A percentile compares a stretch with the other conserved stretches of the same genome.
phyloP scores from a whole-genome alignment of 129 eudicot genomes.

The Flaveria linearis region DNA sequence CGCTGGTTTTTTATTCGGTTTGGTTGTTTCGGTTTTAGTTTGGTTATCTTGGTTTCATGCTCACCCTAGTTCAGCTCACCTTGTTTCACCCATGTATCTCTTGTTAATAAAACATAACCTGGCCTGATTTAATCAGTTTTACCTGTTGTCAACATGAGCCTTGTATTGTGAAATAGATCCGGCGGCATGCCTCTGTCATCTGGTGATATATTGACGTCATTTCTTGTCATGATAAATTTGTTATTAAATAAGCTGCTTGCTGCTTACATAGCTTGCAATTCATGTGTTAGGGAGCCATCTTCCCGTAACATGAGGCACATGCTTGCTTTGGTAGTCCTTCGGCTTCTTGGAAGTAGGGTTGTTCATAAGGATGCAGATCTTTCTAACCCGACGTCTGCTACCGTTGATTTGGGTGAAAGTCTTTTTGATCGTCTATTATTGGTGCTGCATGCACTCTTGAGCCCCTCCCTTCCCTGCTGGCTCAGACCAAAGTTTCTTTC shows the following conservation, averaged over 20 bases:
- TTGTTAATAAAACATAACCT: neutral
- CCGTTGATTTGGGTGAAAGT: conserved; percentile 62
- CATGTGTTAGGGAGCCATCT: conserved; percentile 67
- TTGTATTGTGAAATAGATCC: neutral
- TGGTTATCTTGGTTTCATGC: no score
- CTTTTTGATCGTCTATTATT: conserved; percentile 73
- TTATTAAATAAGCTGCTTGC: neutral
- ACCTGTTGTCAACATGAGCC: neutral
- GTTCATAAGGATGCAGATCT: conserved; percentile 75
- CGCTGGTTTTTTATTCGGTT: no score
- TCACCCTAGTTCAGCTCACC: no score
- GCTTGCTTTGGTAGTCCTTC: conserved; percentile 81
- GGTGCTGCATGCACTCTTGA: conserved; percentile 79
- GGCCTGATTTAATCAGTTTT: no score
- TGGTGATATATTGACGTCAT: no score
- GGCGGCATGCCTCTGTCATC: neutral
- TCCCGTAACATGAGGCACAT: conserved; percentile 65
- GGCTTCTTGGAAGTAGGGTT: conserved; percentile 94
- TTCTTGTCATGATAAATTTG: no score
- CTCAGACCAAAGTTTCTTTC: conserved; percentile 48
- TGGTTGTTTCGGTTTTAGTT: no score
- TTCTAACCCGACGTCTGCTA: conserved; percentile 37
- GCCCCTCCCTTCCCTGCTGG: conserved; percentile 80
- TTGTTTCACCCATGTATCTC: neutral
- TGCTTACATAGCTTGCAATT: conserved; percentile 5